These are phyloP conservation scores for Lyophyllum shimeji DNA, from an alignment of 768 basidiomycete species.

Conservation along the genomic window DNA sequence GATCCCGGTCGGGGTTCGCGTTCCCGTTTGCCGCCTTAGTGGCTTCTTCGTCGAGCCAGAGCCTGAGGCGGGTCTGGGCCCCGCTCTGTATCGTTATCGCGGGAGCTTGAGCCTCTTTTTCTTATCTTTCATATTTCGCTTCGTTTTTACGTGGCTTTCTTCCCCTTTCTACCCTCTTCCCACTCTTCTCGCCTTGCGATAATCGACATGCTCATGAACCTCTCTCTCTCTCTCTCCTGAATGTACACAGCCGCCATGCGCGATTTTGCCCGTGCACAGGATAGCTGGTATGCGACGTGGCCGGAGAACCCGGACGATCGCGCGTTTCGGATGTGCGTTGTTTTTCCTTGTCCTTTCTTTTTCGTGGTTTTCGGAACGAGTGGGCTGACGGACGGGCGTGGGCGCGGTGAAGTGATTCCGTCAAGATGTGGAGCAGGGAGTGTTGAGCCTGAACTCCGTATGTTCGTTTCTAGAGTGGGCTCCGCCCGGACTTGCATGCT, in stretches of 20 bases:
- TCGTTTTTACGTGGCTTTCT: background rate
- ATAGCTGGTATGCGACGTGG: constrained; percentile 74
- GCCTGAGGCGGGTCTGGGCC: too few species aligned
- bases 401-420: constrained; percentile 17
- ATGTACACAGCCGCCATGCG: constrained; percentile 54
- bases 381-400: too few species aligned
- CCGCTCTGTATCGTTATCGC: background rate
- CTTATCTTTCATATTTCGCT: background rate
- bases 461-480: background rate
- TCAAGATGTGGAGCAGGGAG: constrained; percentile 25
- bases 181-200: background rate
- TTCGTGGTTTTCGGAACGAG: too few species aligned
- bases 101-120: background rate
- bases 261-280: constrained; percentile 62
- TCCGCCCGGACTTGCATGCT: background rate
- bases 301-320: constrained; percentile 53
- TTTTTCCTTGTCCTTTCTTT: constrained; percentile 7
- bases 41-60: too few species aligned
- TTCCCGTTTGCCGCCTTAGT: too few species aligned
- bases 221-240: too few species aligned
- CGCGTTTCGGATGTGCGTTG: constrained; percentile 68
- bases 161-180: background rate
- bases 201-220: background rate
- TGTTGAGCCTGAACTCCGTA: constrained; percentile 30
- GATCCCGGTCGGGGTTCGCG: too few species aligned